phyloP scores from a whole-genome alignment of 345 rosid genomes.

The Citropsis articulata region DNA sequence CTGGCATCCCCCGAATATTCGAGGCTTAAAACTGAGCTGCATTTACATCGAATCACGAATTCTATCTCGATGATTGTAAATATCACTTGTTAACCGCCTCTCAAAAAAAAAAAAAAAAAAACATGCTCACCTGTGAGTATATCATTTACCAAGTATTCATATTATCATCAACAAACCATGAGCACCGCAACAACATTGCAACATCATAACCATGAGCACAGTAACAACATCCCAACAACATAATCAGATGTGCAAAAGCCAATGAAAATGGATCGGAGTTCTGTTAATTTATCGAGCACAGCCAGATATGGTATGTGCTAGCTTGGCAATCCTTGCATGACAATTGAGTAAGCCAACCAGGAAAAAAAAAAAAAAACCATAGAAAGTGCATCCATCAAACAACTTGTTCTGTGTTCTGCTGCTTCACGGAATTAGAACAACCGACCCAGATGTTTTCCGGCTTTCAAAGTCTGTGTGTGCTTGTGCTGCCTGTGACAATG shows the following conservation, averaged over 20 bases:
- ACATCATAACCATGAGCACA: not conserved
- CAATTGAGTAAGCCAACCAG: not conserved
- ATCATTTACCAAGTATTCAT: not conserved
- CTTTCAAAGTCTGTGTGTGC: conserved; percentile 80
- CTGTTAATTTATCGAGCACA: not conserved
- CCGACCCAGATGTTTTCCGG: conserved; percentile 68
- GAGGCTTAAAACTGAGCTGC: too few relatives aligned
- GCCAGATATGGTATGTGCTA: not conserved
- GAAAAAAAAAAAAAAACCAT: too few relatives aligned
- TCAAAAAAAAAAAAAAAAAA: too few relatives aligned
- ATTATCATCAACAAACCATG: not conserved
- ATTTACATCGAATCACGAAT: too few relatives aligned
- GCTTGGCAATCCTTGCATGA: not conserved
- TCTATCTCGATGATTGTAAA: too few relatives aligned
- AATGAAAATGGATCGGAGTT: not conserved
- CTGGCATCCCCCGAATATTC: too few relatives aligned
- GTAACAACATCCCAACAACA: not conserved
- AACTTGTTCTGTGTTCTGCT: not conserved
- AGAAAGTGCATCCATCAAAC: not conserved
- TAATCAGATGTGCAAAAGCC: too few relatives aligned
- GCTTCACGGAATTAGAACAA: conserved; percentile 66
- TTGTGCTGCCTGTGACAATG: conserved; percentile 63
- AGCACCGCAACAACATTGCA: not conserved
- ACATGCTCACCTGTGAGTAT: not conserved
- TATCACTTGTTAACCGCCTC: too few relatives aligned